These are phyloP conservation scores for Rhodotorula graminis DNA, from an alignment of 768 basidiomycete genomes.

Conservation along the genomic window DNA sequence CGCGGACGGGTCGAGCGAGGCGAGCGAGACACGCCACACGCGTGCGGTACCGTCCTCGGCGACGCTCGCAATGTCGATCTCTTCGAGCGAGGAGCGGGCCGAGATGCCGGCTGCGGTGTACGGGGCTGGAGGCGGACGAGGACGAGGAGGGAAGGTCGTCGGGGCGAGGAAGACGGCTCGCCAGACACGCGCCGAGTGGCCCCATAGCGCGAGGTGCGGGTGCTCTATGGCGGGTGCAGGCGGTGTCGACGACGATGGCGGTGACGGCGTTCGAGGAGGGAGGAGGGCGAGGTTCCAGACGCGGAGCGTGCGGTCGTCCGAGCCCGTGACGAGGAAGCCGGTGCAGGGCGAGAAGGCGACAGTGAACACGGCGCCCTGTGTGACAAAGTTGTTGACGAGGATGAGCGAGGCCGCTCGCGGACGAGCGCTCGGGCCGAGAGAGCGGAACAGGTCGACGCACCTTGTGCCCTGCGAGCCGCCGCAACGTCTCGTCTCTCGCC, in stretches of 20 bases:
- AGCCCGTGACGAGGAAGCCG: conserved; percentile 9
- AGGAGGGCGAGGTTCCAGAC: conserved; percentile 8
- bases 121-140: background rate
- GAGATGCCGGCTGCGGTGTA: too few relatives aligned
- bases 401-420: too few relatives aligned
- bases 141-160: background rate
- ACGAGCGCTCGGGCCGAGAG: background rate
- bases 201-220: conserved; percentile 10
- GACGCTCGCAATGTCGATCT: background rate
- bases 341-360: conserved; percentile 11
- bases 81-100: background rate
- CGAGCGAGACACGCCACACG: conserved; percentile 1
- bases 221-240: background rate
- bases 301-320: conserved; percentile 25
- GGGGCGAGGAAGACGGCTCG: conserved; percentile 11
- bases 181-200: conserved; percentile 25
- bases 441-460: background rate
- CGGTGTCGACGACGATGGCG: background rate
- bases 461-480: conserved; percentile 16
- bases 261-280: background rate
- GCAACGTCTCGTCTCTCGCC: background rate
- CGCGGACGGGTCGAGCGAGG: background rate
- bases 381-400: too few relatives aligned
- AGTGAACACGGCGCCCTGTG: conserved; percentile 25
- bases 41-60: conserved; percentile 21